Conservation (phyloP, 2,329 filamentous ascomycete genomes). For the Ophiostoma himal-ulmi region DNA sequence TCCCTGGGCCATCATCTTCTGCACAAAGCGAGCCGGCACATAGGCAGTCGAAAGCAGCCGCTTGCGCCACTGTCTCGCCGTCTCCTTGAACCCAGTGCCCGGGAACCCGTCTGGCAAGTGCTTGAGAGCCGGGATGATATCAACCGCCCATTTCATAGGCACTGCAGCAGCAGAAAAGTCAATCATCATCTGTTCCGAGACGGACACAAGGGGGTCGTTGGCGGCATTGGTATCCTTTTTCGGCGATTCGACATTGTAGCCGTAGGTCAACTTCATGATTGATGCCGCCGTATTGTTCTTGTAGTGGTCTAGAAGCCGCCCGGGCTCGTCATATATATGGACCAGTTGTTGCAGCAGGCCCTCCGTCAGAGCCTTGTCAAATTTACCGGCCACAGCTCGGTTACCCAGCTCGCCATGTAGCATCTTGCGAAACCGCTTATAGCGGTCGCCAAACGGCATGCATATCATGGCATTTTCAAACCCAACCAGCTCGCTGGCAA, state of each 20-base stretch:
- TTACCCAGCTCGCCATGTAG: neutral
- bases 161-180: constrained; percentile 9
- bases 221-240: neutral
- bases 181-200: constrained; percentile 9
- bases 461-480: neutral
- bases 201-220: neutral
- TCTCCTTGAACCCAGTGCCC: neutral
- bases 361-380: neutral
- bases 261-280: neutral
- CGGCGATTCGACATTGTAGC: neutral
- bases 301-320: neutral
- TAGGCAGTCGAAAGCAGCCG: neutral
- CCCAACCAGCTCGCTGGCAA: neutral
- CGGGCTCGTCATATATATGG: neutral
- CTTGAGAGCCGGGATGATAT: constrained; percentile 5
- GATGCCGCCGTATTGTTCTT: neutral
- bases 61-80: neutral
- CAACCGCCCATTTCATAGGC: constrained; percentile 8
- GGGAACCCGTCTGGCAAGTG: neutral
- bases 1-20: constrained; percentile 5
- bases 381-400: neutral
- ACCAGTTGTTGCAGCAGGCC: neutral
- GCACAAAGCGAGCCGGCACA: neutral
- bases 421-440: neutral
- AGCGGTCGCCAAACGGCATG: neutral